Base-by-base conservation (phyloP, 805 yeast genomes). In the Sugiyamaella mastotermitis region DNA sequence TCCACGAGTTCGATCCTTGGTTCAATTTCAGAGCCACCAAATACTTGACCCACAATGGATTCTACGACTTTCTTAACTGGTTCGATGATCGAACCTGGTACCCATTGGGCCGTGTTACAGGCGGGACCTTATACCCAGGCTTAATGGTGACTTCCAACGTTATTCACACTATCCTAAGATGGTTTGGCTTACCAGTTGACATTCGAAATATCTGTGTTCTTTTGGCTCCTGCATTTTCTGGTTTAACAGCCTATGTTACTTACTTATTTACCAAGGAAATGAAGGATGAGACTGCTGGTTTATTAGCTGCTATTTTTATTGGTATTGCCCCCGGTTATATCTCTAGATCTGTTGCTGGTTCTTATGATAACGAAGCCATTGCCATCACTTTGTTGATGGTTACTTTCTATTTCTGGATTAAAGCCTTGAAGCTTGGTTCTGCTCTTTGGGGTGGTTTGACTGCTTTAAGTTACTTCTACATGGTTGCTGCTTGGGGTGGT, bases 401-500 rank as follows among this genome's bases (percentile, higher is more conserved):
- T 24, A 85, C 98, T 4, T 92, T 94, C 61, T 88, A 78, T 70
- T 72, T 86, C 43, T 92, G 99, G 99, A 82, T 92, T 63, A 88
- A 87, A 65, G 81, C 96, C 9, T 74, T 85, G 62, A 90, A 90
- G 62, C 69, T 82, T 27, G 99, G 98, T 32, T 84, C 95, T 1
- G 78, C 88, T 13, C 72, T 84, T 49, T 85, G 79, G 69, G 92
- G 86, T 8, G 69, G 90, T 2, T 65, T 82, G 51, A 78, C 97
- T 20, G 94, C 98, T 1, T 58, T 86, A 23, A 82, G 79, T 53
- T 92, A 94, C 68, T 92, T 94, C 64, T 92, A 92, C 71, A 92
- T 92, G 99, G 99, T 92, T 37, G 80, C 94, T 33, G 98, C 99
- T 9, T 88, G 99, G 97, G 99, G 99, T 69, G 99, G 99, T 19